Evolutionary conservation across 73 alveolate species (phyloP).

Genomic region (Paraurostyla sp.): DNA sequence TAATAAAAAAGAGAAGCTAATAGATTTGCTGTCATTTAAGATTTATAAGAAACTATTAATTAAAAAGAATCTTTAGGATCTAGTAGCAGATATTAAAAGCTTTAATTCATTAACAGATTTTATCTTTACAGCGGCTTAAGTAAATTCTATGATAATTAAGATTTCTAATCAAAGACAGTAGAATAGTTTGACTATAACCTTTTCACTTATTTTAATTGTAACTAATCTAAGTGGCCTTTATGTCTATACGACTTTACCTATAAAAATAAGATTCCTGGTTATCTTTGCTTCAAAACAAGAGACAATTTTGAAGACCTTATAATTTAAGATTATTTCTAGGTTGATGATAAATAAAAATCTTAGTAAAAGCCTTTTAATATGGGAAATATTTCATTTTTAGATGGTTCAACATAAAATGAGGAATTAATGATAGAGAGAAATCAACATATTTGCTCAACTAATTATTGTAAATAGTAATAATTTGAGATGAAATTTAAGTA

Average conservation of each 20-base stretch:
- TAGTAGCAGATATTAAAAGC: neutral
- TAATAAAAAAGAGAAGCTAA: neutral
- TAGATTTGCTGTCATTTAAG: neutral
- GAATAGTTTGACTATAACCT: neutral
- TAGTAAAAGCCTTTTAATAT: neutral
- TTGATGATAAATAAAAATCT: neutral
- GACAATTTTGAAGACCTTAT: neutral
- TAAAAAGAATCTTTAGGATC: neutral
- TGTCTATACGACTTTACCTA: conserved; percentile 44
- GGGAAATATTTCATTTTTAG: neutral
- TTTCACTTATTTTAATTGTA: conserved; percentile 12
- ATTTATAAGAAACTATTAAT: neutral
- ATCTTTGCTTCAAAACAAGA: conserved; percentile 25
- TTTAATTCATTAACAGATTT: conserved; percentile 38
- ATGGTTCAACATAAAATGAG: neutral
- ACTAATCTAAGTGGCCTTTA: conserved; percentile 20
- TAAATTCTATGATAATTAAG: neutral
- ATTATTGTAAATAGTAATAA: neutral
- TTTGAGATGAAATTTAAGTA: neutral
- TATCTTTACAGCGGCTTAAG: neutral
- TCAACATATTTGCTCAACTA: neutral
- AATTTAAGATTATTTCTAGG: neutral
- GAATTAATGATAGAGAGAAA: conserved; percentile 22
- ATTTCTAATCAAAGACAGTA: neutral
- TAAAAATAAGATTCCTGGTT: conserved; percentile 27